Conservation (phyloP, 2,329 filamentous ascomycete species). For the Colletotrichum eleusines region DNA sequence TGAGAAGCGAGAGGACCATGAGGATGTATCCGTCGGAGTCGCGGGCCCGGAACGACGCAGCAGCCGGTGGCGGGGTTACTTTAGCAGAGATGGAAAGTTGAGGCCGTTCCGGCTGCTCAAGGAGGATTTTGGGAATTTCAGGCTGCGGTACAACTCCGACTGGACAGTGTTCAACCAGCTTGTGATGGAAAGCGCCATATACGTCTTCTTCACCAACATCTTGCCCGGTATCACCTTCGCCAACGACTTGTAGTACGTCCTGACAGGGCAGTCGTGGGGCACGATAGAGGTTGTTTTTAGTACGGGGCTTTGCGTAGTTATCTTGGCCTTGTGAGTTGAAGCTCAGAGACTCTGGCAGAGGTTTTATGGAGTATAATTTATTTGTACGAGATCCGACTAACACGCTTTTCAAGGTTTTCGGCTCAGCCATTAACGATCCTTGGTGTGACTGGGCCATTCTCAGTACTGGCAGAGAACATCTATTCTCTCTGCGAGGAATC, state of each 20-base stretch:
- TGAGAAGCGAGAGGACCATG: background rate
- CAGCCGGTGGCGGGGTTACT: slow-evolving; percentile 42
- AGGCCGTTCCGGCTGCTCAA: slow-evolving; percentile 65
- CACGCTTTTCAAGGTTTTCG: slow-evolving; percentile 56
- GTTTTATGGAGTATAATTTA: background rate
- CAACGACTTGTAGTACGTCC: slow-evolving; percentile 72
- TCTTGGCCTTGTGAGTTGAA: slow-evolving; percentile 68
- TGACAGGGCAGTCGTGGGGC: slow-evolving; percentile 73
- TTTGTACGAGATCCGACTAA: background rate
- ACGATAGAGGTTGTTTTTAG: slow-evolving; percentile 77
- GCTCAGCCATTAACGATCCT: slow-evolving; percentile 75
- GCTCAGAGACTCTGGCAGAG: background rate
- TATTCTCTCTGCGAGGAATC: slow-evolving; percentile 67
- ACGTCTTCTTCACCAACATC: slow-evolving; percentile 76
- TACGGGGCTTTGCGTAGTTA: slow-evolving; percentile 72
- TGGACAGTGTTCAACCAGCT: slow-evolving; percentile 73
- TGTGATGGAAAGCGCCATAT: slow-evolving; percentile 72
- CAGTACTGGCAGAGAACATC: slow-evolving; percentile 75
- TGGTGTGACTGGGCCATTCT: slow-evolving; percentile 75
- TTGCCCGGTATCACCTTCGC: slow-evolving; percentile 76
- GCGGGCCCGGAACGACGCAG: slow-evolving; percentile 1
- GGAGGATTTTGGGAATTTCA: slow-evolving; percentile 61
- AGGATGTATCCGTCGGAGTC: background rate
- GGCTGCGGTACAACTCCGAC: slow-evolving; percentile 62
- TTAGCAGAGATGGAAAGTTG: slow-evolving; percentile 57